Percentiles rank a stretch among this genome's conserved stretches.
Evolutionary conservation across 148 eudicot species (phyloP).

Genomic region (Diospyros kaki): DNA sequence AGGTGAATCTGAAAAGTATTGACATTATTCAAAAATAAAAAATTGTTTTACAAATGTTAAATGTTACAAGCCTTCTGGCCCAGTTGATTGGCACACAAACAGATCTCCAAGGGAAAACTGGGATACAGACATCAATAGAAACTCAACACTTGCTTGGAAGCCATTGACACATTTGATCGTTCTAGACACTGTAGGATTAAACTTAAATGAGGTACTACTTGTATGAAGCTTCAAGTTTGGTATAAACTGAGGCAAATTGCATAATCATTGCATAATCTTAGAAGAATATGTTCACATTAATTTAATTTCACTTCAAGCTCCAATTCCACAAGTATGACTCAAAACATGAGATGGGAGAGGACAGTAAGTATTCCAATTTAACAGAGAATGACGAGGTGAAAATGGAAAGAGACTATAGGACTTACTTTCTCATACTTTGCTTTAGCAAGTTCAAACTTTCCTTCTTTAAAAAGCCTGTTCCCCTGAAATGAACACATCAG

Average conservation of each 20-base stretch:
- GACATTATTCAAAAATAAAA: neutral
- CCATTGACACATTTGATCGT: neutral
- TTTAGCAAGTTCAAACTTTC: slow-evolving; percentile 84
- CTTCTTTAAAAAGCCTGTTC: slow-evolving; percentile 97
- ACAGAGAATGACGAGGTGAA: neutral
- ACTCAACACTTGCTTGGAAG: slow-evolving; percentile 1
- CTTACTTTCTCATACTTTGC: slow-evolving; percentile 95
- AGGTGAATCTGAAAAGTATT: no score
- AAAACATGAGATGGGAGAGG: neutral
- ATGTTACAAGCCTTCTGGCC: neutral
- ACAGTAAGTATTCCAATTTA: neutral
- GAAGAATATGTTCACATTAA: neutral
- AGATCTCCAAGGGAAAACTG: neutral
- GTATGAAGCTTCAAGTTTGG: neutral
- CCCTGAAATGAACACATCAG: slow-evolving; percentile 53
- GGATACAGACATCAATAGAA: neutral
- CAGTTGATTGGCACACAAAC: neutral
- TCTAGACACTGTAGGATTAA: neutral
- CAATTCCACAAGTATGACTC: neutral
- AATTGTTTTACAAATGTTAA: neutral
- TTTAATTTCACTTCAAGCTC: neutral
- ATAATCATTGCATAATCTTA: neutral
- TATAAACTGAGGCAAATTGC: slow-evolving; percentile 10
- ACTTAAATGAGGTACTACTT: neutral
- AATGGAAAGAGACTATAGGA: slow-evolving; percentile 1